Evolutionary conservation across 306 rosid species (phyloP).

Genomic region (Macrotyloma uniflorum): DNA sequence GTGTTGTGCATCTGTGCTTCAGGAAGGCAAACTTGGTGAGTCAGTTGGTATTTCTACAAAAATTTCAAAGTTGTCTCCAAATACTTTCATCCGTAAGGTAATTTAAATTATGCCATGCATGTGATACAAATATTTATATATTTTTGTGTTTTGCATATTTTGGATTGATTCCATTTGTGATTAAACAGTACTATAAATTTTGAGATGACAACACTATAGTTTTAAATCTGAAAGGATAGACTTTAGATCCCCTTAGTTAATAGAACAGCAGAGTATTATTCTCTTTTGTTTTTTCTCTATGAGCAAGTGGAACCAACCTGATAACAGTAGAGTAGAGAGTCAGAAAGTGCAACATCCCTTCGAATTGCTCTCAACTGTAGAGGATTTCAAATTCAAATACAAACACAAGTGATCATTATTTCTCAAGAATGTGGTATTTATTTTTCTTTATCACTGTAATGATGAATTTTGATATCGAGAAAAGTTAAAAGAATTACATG

Average conservation of each 20-base stretch:
- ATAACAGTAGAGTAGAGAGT: background rate
- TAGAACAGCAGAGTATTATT: background rate
- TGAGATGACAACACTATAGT: background rate
- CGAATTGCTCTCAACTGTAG: background rate
- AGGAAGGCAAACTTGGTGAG: constrained; percentile 57
- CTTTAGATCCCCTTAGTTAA: constrained; percentile 6
- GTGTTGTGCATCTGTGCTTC: constrained; percentile 31
- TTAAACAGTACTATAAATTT: background rate
- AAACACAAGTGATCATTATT: background rate
- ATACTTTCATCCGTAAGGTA: constrained; percentile 65
- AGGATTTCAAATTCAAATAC: background rate
- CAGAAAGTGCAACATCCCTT: background rate
- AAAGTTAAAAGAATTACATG: background rate
- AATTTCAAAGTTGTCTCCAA: constrained; percentile 58
- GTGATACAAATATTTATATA: background rate
- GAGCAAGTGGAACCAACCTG: background rate
- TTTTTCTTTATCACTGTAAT: background rate
- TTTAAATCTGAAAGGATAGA: background rate
- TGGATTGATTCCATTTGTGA: background rate
- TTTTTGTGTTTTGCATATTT: background rate
- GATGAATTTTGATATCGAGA: background rate
- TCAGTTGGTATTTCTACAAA: constrained; percentile 45
- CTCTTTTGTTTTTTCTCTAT: background rate
- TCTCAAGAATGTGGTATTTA: background rate
- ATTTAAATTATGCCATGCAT: constrained; percentile 20